Percentiles rank a stretch among this genome's conserved stretches.
phyloP scores from a whole-genome alignment of 495 filamentous ascomycete species.

The Penicillium robsamsonii region DNA sequence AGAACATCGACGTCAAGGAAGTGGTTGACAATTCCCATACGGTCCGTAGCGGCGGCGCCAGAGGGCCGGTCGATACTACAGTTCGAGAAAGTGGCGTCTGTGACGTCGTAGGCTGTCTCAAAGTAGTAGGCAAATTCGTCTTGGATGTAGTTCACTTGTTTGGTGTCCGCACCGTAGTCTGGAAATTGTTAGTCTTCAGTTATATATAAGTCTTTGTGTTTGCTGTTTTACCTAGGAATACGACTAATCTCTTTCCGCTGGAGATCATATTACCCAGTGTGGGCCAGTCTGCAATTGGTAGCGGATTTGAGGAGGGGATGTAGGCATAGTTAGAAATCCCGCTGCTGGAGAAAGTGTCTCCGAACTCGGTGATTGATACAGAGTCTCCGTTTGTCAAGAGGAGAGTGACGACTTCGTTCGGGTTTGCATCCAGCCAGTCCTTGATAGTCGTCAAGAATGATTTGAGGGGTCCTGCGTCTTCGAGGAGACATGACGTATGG shows the following conservation, averaged over 20 bases:
- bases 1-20: conserved; percentile 44
- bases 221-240: conserved; percentile 50
- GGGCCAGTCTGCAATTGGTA: conserved; percentile 54
- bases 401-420: conserved; percentile 67
- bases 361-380: conserved; percentile 48
- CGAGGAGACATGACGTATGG: conserved; percentile 61
- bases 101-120: conserved; percentile 66
- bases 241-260: conserved; percentile 57
- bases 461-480: conserved; percentile 61
- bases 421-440: conserved; percentile 61
- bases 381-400: conserved; percentile 67
- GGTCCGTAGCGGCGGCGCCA: conserved; percentile 41
- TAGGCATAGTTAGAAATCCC: conserved; percentile 61
- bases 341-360: conserved; percentile 48
- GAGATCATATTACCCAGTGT: conserved; percentile 61
- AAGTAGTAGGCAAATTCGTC: conserved; percentile 69
- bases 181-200: not conserved
- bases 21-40: conserved; percentile 56
- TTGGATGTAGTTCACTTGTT: conserved; percentile 59
- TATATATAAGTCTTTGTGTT: not conserved
- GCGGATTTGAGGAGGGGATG: conserved; percentile 37
- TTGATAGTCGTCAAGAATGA: conserved; percentile 58
- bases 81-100: conserved; percentile 44
- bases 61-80: conserved; percentile 65
- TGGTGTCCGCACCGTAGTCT: conserved; percentile 50